Evolutionary conservation across 768 basidiomycete species (phyloP).

Genomic region (Tulasnella sp.): DNA sequence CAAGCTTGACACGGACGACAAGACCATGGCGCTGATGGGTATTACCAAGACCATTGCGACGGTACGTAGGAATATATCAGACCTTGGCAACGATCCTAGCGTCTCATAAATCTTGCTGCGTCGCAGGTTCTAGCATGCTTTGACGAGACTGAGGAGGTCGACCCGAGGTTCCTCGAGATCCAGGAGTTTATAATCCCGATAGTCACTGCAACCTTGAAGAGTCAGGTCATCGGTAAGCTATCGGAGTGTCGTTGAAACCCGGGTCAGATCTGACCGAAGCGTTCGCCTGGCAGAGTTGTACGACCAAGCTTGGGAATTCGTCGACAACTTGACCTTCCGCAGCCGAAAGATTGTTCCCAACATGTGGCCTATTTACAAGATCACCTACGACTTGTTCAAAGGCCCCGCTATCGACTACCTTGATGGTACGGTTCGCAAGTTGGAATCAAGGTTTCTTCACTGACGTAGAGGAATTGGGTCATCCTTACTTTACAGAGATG

Average conservation of each 20-base stretch:
- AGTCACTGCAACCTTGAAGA: slow-evolving; percentile 74
- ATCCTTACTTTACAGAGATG: slow-evolving; percentile 60
- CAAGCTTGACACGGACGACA: slow-evolving; percentile 64
- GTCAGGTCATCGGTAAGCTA: slow-evolving; percentile 70
- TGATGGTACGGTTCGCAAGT: slow-evolving; percentile 58
- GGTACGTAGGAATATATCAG: slow-evolving; percentile 48
- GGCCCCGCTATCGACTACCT: slow-evolving; percentile 82
- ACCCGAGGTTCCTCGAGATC: slow-evolving; percentile 52
- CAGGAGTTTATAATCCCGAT: slow-evolving; percentile 82
- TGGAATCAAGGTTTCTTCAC: neutral
- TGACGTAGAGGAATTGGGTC: slow-evolving; percentile 40
- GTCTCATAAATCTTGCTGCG: slow-evolving; percentile 35
- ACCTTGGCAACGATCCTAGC: slow-evolving; percentile 26
- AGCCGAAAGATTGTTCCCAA: slow-evolving; percentile 70
- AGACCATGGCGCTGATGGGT: slow-evolving; percentile 86
- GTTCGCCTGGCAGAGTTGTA: slow-evolving; percentile 64
- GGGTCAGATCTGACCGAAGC: slow-evolving; percentile 5
- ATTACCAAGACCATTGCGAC: slow-evolving; percentile 83
- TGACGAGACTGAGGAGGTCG: slow-evolving; percentile 49
- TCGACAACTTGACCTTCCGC: slow-evolving; percentile 84
- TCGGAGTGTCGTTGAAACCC: neutral
- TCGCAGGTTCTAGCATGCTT: slow-evolving; percentile 72
- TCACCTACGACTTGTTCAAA: slow-evolving; percentile 82
- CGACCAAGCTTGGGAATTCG: slow-evolving; percentile 84
- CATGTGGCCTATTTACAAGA: slow-evolving; percentile 88